phyloP scores from a whole-genome alignment of 306 rosid genomes.

The Abrus precatorius region DNA sequence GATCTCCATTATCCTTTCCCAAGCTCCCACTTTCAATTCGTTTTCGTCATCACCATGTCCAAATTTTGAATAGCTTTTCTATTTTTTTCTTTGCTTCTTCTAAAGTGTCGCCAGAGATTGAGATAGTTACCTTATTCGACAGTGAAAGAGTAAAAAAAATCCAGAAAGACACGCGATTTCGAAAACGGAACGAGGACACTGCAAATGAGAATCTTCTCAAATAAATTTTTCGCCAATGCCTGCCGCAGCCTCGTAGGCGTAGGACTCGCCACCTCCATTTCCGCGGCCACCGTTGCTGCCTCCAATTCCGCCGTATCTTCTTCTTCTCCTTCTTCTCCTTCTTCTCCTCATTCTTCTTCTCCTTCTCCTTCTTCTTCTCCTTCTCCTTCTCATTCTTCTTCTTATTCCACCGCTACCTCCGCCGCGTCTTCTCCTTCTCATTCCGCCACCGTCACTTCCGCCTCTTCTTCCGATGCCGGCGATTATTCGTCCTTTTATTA shows the following conservation, averaged over 20 bases:
- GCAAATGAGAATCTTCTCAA: constrained; percentile 47
- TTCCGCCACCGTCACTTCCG: not conserved
- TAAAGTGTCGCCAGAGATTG: not conserved
- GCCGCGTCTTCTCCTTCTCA: not conserved
- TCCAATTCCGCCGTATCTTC: not conserved
- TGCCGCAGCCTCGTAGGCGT: constrained; percentile 58
- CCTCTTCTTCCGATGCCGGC: constrained; percentile 18
- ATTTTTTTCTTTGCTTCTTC: not conserved
- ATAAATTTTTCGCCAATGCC: constrained; percentile 49
- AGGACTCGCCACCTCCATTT: constrained; percentile 40
- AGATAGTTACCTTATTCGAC: not conserved
- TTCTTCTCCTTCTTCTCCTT: no score
- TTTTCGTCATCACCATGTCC: not conserved
- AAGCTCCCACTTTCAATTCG: not conserved
- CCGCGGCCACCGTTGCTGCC: constrained; percentile 33
- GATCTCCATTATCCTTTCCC: not conserved
- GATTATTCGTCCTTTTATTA: not conserved
- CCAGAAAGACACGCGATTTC: not conserved
- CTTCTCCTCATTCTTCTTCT: no score
- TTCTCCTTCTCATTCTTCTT: not conserved
- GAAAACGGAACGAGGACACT: not conserved
- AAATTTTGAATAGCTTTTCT: not conserved
- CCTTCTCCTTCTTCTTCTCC: not conserved
- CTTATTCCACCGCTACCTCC: not conserved
- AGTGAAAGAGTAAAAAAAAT: not conserved